Percentiles rank a stretch among this genome's conserved stretches.
Conservation (phyloP, 2,329 filamentous ascomycete species). For the Emmonsia crescens region DNA sequence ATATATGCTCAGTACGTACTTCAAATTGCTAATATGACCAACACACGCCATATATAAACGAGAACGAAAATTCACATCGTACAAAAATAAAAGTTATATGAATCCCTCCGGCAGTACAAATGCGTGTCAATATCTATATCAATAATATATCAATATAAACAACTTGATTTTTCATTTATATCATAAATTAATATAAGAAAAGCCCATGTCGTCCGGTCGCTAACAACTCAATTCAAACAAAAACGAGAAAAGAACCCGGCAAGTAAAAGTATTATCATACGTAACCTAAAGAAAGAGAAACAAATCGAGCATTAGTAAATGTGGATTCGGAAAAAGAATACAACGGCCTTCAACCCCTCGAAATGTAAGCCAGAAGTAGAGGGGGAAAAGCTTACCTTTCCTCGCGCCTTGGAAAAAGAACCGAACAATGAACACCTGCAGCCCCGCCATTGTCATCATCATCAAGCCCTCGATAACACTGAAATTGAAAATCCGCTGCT, state of each 20-base stretch:
- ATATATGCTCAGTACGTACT: too few species aligned
- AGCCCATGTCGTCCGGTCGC: neutral
- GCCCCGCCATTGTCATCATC: slow-evolving; percentile 86
- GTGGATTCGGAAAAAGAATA: neutral
- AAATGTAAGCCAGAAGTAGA: neutral
- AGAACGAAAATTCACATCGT: neutral
- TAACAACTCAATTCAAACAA: neutral
- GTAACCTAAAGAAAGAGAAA: slow-evolving; percentile 1
- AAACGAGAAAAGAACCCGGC: neutral
- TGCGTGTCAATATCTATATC: neutral
- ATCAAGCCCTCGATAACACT: slow-evolving; percentile 84
- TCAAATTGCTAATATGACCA: too few species aligned
- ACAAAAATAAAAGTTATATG: neutral
- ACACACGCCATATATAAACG: neutral
- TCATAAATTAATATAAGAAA: neutral
- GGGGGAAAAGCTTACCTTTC: slow-evolving; percentile 42
- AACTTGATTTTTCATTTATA: neutral
- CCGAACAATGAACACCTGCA: slow-evolving; percentile 93
- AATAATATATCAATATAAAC: neutral
- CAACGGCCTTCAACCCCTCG: neutral
- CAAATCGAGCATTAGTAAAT: slow-evolving; percentile 1
- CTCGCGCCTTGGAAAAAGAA: slow-evolving; percentile 96
- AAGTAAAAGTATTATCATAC: slow-evolving; percentile 1
- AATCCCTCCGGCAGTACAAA: neutral
- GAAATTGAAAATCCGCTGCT: slow-evolving; percentile 93